phyloP scores from a whole-genome alignment of 768 basidiomycete genomes.

The Termitomyces sp. region DNA sequence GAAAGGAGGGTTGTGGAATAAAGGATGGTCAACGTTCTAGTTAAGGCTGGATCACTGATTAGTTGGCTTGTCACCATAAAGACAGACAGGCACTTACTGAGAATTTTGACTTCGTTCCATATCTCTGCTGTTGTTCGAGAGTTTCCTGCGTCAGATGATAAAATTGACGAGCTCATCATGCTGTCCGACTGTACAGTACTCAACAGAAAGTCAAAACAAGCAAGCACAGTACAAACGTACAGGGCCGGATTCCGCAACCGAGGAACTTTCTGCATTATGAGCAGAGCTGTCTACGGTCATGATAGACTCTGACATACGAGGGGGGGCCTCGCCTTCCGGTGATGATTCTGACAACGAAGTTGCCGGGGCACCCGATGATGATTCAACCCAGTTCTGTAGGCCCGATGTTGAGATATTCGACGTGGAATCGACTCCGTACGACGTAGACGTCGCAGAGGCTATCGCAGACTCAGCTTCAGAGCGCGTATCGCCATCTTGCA shows the following conservation, averaged over 20 bases:
- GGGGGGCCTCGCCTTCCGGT: conserved; percentile 13
- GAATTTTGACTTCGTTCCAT: conserved; percentile 91
- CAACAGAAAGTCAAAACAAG: not conserved
- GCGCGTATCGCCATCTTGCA: conserved; percentile 28
- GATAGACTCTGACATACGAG: conserved; percentile 35
- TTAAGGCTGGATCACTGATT: conserved; percentile 54
- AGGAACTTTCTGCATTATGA: conserved; percentile 19
- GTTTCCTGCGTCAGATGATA: conserved; percentile 25
- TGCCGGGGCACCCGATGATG: conserved; percentile 13
- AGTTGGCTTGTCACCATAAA: not conserved
- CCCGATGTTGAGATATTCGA: conserved; percentile 20
- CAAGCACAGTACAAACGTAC: conserved; percentile 4
- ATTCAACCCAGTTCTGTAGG: conserved; percentile 32
- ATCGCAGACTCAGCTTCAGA: conserved; percentile 40
- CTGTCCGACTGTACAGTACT: conserved; percentile 25
- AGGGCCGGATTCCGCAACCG: conserved; percentile 13
- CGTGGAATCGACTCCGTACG: not conserved
- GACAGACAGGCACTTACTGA: conserved; percentile 44
- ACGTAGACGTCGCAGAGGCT: conserved; percentile 27
- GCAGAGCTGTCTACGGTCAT: conserved; percentile 23
- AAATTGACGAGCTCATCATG: conserved; percentile 22
- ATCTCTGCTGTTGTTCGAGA: conserved; percentile 69
- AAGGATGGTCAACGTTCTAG: conserved; percentile 77
- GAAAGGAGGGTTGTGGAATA: conserved; percentile 84
- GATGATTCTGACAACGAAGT: conserved; percentile 9